Base-by-base conservation (phyloP, 2,329 filamentous ascomycete species). In the Parafenestella ontariensis region DNA sequence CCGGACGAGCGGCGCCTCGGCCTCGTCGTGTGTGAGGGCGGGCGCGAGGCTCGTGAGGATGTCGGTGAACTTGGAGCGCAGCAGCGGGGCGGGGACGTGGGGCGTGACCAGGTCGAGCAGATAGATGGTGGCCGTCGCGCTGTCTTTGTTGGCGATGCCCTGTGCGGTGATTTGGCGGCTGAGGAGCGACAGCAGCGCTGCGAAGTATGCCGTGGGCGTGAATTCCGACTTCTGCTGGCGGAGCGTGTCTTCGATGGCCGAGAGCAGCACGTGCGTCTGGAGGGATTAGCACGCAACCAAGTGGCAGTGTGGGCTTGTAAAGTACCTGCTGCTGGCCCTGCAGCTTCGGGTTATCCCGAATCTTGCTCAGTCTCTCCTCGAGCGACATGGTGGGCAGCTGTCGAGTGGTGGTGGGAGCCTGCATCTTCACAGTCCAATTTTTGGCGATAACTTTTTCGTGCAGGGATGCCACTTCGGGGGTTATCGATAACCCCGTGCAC, bases 301-400 rank as follows among this genome's bases (percentile, higher is more conserved):
- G 18, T 20, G n/a, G 21, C 13, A 17, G 18, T 37, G 46, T 13
- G 39, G 37, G 46, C 28, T 42, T 21, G 15, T 33, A 17, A 75
- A 81, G 65, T 81, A 95, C 92, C 85, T 93, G 92, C 77, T 96
- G 88, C 80, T 97, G 93, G 76, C 91, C 96, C 78, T 98, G 91
- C 70, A 97, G 87, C 78, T 96, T 96, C 52, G 95, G 95, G 74
- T 91, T 78, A 65, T 79, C 95, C 79, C 95, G 91, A 77, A 98
- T 97, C 85, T 96, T 97, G 81, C 94, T 91, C 76, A 99, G 87
- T 83, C 92, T 96, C 82, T 96, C 94, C 76, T 90, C 87, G 37
- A 98, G 81, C 77, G 87, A 86, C 79, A 80, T 80, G 59, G 60
- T 65, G 68, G 59, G 60, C 58, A 46, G 37, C 43, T 56, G 59